Evolutionary conservation across 2,329 filamentous ascomycete species (phyloP).

Genomic region (Teratosphaeria destructans): DNA sequence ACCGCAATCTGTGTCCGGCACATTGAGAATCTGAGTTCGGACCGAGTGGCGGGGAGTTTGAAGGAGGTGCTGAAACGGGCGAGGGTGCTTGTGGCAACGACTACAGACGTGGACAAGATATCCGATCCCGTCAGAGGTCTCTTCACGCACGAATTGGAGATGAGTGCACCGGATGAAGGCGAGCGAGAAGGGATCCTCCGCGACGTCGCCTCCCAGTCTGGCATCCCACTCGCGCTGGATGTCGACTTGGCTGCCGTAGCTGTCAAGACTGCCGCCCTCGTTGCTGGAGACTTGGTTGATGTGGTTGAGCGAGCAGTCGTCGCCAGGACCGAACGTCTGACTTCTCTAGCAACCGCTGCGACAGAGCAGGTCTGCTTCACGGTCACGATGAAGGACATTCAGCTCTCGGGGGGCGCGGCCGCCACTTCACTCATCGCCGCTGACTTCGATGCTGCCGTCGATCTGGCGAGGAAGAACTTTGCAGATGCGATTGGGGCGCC

Average conservation of each 20-base stretch:
- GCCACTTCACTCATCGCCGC: conserved; percentile 67
- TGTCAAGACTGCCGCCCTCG: conserved; percentile 88
- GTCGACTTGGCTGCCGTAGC: conserved; percentile 79
- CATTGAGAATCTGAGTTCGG: conserved; percentile 80
- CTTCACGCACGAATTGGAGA: conserved; percentile 92
- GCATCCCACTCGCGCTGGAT: conserved; percentile 66
- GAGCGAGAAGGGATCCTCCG: conserved; percentile 82
- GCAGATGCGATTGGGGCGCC: conserved; percentile 94
- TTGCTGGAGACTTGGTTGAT: conserved; percentile 83
- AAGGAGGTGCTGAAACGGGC: conserved; percentile 72
- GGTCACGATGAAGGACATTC: conserved; percentile 65
- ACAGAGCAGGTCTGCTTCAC: conserved; percentile 17
- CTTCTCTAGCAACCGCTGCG: conserved; percentile 52
- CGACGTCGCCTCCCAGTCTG: conserved; percentile 64
- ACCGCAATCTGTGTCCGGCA: conserved; percentile 82
- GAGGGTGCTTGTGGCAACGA: conserved; percentile 82
- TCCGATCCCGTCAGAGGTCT: conserved; percentile 80
- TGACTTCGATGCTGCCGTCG: conserved; percentile 88
- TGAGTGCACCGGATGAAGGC: conserved; percentile 82
- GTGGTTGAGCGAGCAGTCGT: conserved; percentile 83
- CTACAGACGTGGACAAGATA: conserved; percentile 88
- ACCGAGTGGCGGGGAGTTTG: conserved; percentile 76
- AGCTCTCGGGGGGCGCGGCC: conserved; percentile 72
- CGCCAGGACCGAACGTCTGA: conserved; percentile 64
- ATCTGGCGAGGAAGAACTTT: conserved; percentile 94